Evolutionary conservation across 352 stramenopile genomes (phyloP).

Genomic region (Pythium utonaiense): DNA sequence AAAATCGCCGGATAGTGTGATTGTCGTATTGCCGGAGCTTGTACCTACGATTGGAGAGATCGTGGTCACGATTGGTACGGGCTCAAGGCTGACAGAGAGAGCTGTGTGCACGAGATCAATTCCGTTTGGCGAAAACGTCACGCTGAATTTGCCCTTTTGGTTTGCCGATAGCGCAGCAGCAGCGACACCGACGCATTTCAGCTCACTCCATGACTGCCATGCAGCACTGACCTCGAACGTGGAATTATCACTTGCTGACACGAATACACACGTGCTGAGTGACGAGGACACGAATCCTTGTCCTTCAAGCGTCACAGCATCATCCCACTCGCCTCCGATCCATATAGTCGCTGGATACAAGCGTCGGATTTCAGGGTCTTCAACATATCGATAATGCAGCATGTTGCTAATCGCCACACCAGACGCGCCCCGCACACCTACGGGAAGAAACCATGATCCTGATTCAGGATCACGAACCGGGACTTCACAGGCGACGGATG

Average conservation of each 20-base stretch:
- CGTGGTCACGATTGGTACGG: constrained; percentile 17
- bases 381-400: constrained; percentile 17
- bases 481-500: constrained; percentile 27
- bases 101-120: background rate
- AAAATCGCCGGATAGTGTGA: constrained; percentile 28
- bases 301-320: background rate
- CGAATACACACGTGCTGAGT: constrained; percentile 4
- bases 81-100: background rate
- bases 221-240: background rate
- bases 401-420: constrained; percentile 28
- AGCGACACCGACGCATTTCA: constrained; percentile 5
- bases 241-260: background rate
- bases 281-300: constrained; percentile 4
- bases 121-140: constrained; percentile 9
- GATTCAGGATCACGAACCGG: constrained; percentile 15
- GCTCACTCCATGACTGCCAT: constrained; percentile 26
- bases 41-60: constrained; percentile 25
- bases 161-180: background rate
- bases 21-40: constrained; percentile 17
- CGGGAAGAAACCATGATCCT: constrained; percentile 24
- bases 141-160: constrained; percentile 3
- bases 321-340: background rate
- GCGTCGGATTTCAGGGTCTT: background rate
- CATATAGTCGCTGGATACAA: background rate
- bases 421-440: constrained; percentile 26